Conservation (phyloP, 202 grass and related monocot genomes). For the Eragrostis tef region DNA sequence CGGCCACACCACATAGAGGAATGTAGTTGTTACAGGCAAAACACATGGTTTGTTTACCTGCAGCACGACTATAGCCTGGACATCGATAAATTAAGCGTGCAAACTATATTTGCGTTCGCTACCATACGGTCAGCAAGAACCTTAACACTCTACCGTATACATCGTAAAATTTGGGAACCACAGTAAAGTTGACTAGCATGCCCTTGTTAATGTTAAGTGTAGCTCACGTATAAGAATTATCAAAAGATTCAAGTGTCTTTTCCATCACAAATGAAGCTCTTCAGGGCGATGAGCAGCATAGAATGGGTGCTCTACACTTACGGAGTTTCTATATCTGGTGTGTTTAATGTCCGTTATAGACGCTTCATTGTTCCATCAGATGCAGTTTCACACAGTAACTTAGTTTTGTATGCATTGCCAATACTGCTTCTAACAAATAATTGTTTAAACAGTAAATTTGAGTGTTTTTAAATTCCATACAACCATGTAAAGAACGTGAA, state of each 20-base stretch:
- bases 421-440: constrained; percentile 4
- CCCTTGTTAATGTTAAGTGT: not conserved
- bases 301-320: not conserved
- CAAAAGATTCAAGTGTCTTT: not conserved
- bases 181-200: not conserved
- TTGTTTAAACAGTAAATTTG: not conserved
- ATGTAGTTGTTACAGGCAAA: not conserved
- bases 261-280: not conserved
- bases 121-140: not conserved
- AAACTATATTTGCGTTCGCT: not conserved
- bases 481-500: not conserved
- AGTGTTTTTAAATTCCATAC: not conserved
- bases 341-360: not conserved
- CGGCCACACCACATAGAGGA: not conserved
- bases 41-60: not conserved
- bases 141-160: too few species aligned
- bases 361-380: not conserved
- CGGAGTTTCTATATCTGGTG: too few species aligned
- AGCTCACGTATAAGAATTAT: not conserved
- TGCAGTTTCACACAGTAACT: not conserved
- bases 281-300: not conserved
- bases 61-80: not conserved
- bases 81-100: not conserved
- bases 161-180: not conserved
- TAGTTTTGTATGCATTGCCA: not conserved